Evolutionary conservation across 805 yeast species (phyloP), one percentile per base, ranked within the genome.

Genomic region (Millerago galiae): DNA sequence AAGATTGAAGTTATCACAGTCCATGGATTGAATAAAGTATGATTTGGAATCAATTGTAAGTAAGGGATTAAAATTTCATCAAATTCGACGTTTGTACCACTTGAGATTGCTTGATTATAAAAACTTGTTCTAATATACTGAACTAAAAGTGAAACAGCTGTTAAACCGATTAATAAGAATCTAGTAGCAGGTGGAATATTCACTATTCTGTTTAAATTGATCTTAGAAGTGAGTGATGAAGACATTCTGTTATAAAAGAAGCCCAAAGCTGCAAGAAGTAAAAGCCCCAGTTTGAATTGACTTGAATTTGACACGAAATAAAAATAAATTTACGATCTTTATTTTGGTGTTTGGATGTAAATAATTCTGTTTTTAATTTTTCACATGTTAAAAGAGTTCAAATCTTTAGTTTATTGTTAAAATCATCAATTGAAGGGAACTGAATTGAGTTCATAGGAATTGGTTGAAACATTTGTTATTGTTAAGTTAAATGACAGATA

Each of bases 11-110:
- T 70, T 25, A 75, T 56, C 2, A 82, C 51, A 1, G 83, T 83
- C 82, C 85, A 78, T 5, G 89, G 89, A 47, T 77, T 67, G 41
- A 62, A 65, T 4, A 80, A 51, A 0, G 79, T 68, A 40, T 70
- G 65, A 21, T 70, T 61, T 11, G 91, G 90, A 6, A 83, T 74
- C 60, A 83, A 65, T 60, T 84, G 88, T 34, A 83, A 52, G 31
- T 63, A 63, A 1, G 85, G 88, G 7, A 79, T 72, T 15, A 67
- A 57, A 27, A 81, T 64, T 26, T 67, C 66, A 35, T 65, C 65
- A 44, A 70, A 66, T n/a, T 53, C 46, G 17, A 63, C 42, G 21
- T 56, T 54, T 24, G 50, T 49, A 9, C 56, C 59, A 2, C 35
- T 35, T 13, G 47, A 37, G 10, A 51, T 38, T 12, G 58, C 40